phyloP scores from a whole-genome alignment of 1,284 basidiomycete species.

The Fomitiporia mediterranea region DNA sequence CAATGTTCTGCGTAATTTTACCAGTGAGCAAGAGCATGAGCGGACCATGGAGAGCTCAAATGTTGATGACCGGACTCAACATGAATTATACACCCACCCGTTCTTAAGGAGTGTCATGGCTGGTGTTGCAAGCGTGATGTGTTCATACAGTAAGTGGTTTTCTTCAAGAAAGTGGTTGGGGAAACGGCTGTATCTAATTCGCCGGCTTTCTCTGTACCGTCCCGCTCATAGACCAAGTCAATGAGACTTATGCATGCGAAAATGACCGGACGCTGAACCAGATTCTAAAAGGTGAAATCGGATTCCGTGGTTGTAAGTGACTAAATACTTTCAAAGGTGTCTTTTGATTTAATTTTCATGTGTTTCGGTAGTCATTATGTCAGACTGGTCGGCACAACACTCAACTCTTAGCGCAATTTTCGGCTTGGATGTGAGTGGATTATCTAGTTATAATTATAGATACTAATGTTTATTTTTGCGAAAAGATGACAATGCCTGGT shows the following conservation, averaged over 20 bases:
- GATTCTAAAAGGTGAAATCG: constrained; percentile 74
- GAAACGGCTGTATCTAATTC: too few species aligned
- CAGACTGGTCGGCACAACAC: constrained; percentile 61
- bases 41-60: constrained; percentile 54
- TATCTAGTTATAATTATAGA: background rate
- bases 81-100: constrained; percentile 68
- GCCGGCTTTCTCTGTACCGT: background rate
- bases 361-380: constrained; percentile 46
- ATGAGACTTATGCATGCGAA: constrained; percentile 77
- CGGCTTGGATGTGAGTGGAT: constrained; percentile 57
- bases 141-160: constrained; percentile 49
- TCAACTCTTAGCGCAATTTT: constrained; percentile 56
- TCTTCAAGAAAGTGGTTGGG: too few species aligned
- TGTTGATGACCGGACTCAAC: constrained; percentile 74
- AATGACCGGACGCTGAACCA: constrained; percentile 73
- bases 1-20: background rate
- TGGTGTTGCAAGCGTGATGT: constrained; percentile 76
- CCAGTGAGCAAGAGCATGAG: constrained; percentile 63
- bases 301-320: constrained; percentile 66
- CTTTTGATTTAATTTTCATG: background rate
- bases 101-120: constrained; percentile 75
- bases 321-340: background rate
- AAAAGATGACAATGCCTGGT: constrained; percentile 42
- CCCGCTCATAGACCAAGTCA: constrained; percentile 48
- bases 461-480: background rate